Evolutionary conservation across 768 basidiomycete species (phyloP).

Genomic region (Boletus speciosus): DNA sequence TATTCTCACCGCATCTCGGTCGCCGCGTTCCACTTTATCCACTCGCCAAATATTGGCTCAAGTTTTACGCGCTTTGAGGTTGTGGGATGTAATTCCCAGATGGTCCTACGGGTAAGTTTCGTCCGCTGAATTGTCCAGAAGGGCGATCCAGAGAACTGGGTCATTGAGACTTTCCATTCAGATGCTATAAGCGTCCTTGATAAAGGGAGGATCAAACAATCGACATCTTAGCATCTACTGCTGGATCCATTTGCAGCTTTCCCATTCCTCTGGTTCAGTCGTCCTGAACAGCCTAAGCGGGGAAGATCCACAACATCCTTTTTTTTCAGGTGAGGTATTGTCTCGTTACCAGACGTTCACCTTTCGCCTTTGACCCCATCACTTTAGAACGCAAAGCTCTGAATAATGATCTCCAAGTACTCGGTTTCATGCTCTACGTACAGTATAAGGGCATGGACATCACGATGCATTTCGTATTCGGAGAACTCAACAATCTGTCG

Average conservation of each 20-base stretch:
- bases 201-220: background rate
- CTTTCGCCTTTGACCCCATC: background rate
- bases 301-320: background rate
- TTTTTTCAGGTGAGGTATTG: background rate
- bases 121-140: background rate
- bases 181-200: background rate
- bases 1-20: background rate
- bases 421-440: background rate
- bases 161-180: background rate
- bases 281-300: background rate
- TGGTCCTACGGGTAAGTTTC: background rate
- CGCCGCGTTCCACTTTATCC: background rate
- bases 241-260: background rate
- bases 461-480: background rate
- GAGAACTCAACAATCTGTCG: background rate
- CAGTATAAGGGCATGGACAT: background rate
- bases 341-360: background rate
- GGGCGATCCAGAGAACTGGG: background rate
- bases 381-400: background rate
- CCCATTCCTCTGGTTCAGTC: background rate
- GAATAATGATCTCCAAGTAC: background rate
- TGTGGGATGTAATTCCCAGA: background rate
- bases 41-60: too few relatives aligned
- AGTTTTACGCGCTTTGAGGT: background rate
- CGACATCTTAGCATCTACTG: background rate